Conservation (phyloP, 2,329 filamentous ascomycete species). For the Verticillium nubilum region DNA sequence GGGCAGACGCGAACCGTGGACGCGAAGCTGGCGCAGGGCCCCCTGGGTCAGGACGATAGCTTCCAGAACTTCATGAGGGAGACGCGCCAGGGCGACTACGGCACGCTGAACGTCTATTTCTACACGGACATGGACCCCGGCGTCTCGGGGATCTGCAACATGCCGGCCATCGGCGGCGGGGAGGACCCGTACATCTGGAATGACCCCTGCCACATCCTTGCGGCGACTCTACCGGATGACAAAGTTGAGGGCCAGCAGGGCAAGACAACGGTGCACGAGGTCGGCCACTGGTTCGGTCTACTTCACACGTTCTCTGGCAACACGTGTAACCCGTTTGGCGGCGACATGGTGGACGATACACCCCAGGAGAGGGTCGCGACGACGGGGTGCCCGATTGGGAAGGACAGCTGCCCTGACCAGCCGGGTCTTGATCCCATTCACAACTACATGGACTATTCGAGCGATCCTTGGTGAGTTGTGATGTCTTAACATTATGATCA, state of each 20-base stretch:
- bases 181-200: constrained; percentile 10
- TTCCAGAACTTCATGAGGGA: not conserved
- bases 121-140: constrained; percentile 11
- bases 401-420: constrained; percentile 16
- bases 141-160: constrained; percentile 33
- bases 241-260: constrained; percentile 16
- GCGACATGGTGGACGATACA: constrained; percentile 28
- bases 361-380: constrained; percentile 15
- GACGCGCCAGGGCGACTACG: constrained; percentile 26
- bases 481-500: not conserved
- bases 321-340: constrained; percentile 23
- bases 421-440: constrained; percentile 16
- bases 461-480: constrained; percentile 23
- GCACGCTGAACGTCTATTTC: constrained; percentile 38
- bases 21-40: not conserved
- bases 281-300: constrained; percentile 13
- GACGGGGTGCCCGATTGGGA: constrained; percentile 6
- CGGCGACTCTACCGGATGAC: constrained; percentile 15
- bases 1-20: constrained; percentile 25
- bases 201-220: constrained; percentile 13
- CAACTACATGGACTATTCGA: constrained; percentile 21
- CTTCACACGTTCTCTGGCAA: constrained; percentile 19
- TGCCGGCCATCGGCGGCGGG: constrained; percentile 19
- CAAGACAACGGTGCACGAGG: constrained; percentile 21
- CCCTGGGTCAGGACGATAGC: not conserved